Evolutionary conservation across 768 basidiomycete genomes (phyloP), one percentile per base, ranked within the genome.

Genomic region (Pleurotus citrinopileatus): DNA sequence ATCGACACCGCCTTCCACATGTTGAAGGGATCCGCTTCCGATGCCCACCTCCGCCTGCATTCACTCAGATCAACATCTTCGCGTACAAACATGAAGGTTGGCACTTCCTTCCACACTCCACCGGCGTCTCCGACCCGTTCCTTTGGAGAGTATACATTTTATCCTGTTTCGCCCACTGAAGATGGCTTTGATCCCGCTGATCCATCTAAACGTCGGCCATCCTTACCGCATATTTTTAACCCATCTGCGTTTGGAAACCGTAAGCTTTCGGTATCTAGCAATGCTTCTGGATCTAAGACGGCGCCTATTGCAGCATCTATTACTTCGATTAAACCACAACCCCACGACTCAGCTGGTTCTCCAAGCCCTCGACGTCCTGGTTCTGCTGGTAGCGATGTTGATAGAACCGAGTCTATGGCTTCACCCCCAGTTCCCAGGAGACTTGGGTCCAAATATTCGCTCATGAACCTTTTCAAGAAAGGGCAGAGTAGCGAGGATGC

Each of bases 401-500:
- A 87, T 22, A 69, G 63, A 37, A 19, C 15, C n/a, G 48, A 51
- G 22, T 19, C 29, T 23, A 19, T 34, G 4, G 19, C 19, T 34
- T 51, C 36, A 28, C 53, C 68, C 29, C 55, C 70, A 25, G 50
- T 66, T 15, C 64, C 69, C 27, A 70, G 73, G 44, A 84, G 75
- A 60, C 67, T 88, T 3, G 78, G 79, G 23, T 83, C 84, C 67
- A 91, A 91, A 66, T 79, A 89, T 54, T 90, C 89, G 20, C 71
- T 91, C 51, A 73, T 90, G 58, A 84, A 81, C 59, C 74, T 91
- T 13, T 90, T 91, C 73, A 86, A 81, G 75, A 87, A 85, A 69
- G 73, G 67, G 1, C 75, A 76, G 47, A 19, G 17, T 25, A 73
- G 70, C 10, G 76, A 66, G 10, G 74, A 71, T 28, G 55, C 60